phyloP scores from a whole-genome alignment of 805 yeast genomes.

The Zygosaccharomyces pseudorouxii region DNA sequence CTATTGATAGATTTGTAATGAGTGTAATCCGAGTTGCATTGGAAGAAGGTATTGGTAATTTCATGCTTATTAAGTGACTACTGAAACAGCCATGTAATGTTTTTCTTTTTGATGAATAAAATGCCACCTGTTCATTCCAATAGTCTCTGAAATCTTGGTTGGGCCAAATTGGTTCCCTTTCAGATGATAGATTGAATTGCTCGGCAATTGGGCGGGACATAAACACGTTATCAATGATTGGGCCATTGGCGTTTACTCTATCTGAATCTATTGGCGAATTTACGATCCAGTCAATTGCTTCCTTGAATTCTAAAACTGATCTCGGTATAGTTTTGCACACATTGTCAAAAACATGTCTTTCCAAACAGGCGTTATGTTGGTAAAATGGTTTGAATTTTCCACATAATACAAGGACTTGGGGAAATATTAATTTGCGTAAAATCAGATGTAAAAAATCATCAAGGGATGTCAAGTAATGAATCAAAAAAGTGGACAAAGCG shows the following conservation, averaged over 20 bases:
- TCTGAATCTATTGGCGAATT: neutral
- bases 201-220: neutral
- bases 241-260: neutral
- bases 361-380: conserved; percentile 6
- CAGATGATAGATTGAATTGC: neutral
- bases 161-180: conserved; percentile 13
- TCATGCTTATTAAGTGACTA: conserved; percentile 15
- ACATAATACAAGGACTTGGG: conserved; percentile 12
- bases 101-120: conserved; percentile 2
- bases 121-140: conserved; percentile 8
- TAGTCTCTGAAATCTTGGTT: neutral
- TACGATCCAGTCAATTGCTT: neutral
- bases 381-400: conserved; percentile 9
- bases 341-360: conserved; percentile 8
- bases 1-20: conserved; percentile 11
- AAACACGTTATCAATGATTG: conserved; percentile 4
- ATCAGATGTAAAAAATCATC: conserved; percentile 10
- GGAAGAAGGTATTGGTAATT: conserved; percentile 12
- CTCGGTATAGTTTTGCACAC: conserved; percentile 1
- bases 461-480: conserved; percentile 15
- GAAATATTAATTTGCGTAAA: conserved; percentile 10
- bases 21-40: conserved; percentile 7
- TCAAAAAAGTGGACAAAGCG: conserved; percentile 6
- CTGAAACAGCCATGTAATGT: conserved; percentile 9
- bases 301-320: neutral